Percentiles rank a stretch among this genome's conserved stretches.
These are phyloP conservation scores for Cardiospermum halicacabum DNA, from an alignment of 345 rosid genomes.

Conservation along the genomic window DNA sequence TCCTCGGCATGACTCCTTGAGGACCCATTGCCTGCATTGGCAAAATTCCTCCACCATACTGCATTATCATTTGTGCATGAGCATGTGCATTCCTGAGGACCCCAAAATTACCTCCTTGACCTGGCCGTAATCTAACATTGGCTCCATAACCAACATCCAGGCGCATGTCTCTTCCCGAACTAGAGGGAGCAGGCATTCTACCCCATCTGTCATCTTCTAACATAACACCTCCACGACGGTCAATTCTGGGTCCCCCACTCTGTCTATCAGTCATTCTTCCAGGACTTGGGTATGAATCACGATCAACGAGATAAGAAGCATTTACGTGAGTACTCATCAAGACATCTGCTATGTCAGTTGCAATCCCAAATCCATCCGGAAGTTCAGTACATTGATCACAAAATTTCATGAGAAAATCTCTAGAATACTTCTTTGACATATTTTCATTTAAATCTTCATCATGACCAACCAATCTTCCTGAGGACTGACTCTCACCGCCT, in stretches of 20 bases:
- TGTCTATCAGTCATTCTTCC: slow-evolving; percentile 68
- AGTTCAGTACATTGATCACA: slow-evolving; percentile 60
- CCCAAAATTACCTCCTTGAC: slow-evolving; percentile 71
- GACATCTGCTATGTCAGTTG: slow-evolving; percentile 43
- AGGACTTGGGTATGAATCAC: slow-evolving; percentile 49
- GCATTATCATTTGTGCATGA: slow-evolving; percentile 49
- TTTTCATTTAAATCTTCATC: slow-evolving; percentile 34
- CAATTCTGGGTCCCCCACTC: slow-evolving; percentile 51
- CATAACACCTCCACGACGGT: slow-evolving; percentile 64
- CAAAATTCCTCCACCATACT: slow-evolving; percentile 48
- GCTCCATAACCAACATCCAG: slow-evolving; percentile 42
- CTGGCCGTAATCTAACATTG: slow-evolving; percentile 55
- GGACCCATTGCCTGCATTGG: slow-evolving; percentile 64
- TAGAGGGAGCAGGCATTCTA: slow-evolving; percentile 43
- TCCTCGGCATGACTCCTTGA: slow-evolving; percentile 62
- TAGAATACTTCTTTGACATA: slow-evolving; percentile 71
- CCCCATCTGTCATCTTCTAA: slow-evolving; percentile 70
- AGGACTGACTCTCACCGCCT: slow-evolving; percentile 22
- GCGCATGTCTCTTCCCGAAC: slow-evolving; percentile 49
- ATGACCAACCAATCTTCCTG: slow-evolving; percentile 27
- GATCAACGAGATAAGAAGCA: slow-evolving; percentile 41
- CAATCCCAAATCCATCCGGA: slow-evolving; percentile 55
- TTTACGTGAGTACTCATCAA: slow-evolving; percentile 32
- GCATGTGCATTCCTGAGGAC: slow-evolving; percentile 64
- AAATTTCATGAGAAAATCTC: slow-evolving; percentile 88